Base-by-base conservation (phyloP, 768 basidiomycete genomes). In the Lactarius tabidus region DNA sequence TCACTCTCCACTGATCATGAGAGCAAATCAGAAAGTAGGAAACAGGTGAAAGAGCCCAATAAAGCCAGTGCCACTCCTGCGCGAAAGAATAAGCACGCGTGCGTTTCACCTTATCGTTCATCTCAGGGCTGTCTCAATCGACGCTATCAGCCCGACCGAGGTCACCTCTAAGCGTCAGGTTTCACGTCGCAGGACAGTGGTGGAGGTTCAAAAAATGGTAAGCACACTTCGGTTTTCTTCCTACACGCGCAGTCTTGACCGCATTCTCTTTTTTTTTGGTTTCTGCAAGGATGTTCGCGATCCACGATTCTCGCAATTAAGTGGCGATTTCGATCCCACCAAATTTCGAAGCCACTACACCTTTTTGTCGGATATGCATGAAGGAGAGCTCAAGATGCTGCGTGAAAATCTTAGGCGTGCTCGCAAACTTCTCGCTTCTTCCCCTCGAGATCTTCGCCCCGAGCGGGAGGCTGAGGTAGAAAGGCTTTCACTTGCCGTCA, bases 1-100 rank as follows among this genome's bases (percentile, higher is more conserved):
- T 65, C 66, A 36, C 7, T 38, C 35, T 65, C 63, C 5, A 55
- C 23, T 29, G 60, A 64, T 33, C 48, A 29, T 18, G 59, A 62
- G 20, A 28, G 28, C 14, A 43, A 26, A 26, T 26, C 52, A n/a
- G 55, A 55, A 28, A 57, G 35, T 58, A 29, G 51, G 17, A 33
- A 14, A n/a, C 39, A n/a, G 6, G 15, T 20, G 6, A 79, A 79
- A 62, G 80, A 75, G 41, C 78, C 81, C 63, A 78, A 29, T 26
- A 58, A 5, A 45, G 17, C 10, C 10, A 1, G 48, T 15, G 51
- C 41, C 38, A 23, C 85, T 3, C 72, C 79, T 15, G 89, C 89
- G 75, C 82, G 94, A 51, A 74, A 81, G 6, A 84, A 83, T 72
- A 97, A 98, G 72, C 89, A 96, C 76, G 93, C 95, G 95, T 95